A percentile compares a stretch with the other conserved stretches of the same genome.
Conservation (phyloP, 441 rosid genomes). For the Adansonia rubrostipa region DNA sequence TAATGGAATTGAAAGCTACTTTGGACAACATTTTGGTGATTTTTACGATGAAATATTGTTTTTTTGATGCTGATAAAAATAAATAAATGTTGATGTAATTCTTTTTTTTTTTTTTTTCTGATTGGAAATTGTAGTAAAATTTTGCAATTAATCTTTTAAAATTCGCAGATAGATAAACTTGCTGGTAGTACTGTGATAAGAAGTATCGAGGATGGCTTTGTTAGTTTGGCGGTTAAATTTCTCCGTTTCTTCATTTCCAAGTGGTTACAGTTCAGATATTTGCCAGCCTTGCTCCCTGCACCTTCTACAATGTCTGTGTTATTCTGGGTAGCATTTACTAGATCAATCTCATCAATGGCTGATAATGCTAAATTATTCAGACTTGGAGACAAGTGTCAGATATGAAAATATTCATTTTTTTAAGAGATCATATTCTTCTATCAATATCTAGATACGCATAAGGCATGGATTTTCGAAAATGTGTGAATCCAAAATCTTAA, state of each 20-base stretch:
- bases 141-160: not conserved
- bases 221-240: constrained; percentile 28
- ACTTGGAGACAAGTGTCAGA: too few species aligned
- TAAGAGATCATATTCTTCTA: too few species aligned
- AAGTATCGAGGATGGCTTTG: constrained; percentile 5
- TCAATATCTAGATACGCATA: too few species aligned
- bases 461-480: too few species aligned
- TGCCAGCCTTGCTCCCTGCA: not conserved
- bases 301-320: constrained; percentile 25
- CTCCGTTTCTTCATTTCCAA: constrained; percentile 31
- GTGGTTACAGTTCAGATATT: constrained; percentile 25
- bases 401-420: too few species aligned
- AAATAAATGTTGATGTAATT: too few species aligned
- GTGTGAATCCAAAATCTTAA: not conserved
- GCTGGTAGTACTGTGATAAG: not conserved
- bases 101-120: not conserved
- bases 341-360: constrained; percentile 36
- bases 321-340: constrained; percentile 35
- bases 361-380: not conserved
- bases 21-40: constrained; percentile 23
- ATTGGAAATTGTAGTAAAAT: not conserved
- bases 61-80: not conserved
- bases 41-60: not conserved
- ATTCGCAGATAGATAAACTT: constrained; percentile 20
- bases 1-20: not conserved